Evolutionary conservation across 352 stramenopile species (phyloP).

Genomic region (Phytopythium litorale): DNA sequence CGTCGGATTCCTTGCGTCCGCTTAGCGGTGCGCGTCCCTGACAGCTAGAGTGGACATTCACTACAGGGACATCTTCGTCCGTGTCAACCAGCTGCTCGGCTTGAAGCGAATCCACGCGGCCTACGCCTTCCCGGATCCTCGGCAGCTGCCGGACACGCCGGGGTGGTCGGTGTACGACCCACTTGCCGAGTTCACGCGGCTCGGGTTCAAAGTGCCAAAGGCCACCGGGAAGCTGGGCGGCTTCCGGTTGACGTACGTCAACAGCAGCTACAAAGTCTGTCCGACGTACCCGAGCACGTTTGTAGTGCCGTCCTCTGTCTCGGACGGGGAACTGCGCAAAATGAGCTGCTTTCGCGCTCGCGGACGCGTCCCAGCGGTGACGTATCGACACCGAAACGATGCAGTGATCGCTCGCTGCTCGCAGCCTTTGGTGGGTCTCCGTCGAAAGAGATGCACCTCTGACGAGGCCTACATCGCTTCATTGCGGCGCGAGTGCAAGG

Average conservation of each 20-base stretch:
- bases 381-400: slow-evolving; percentile 89
- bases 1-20: neutral
- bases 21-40: neutral
- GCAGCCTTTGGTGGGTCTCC: slow-evolving; percentile 94
- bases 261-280: slow-evolving; percentile 78
- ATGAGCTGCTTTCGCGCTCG: slow-evolving; percentile 91
- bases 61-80: slow-evolving; percentile 55
- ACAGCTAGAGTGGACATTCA: neutral
- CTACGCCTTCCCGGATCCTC: slow-evolving; percentile 36
- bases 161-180: slow-evolving; percentile 61
- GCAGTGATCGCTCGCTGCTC: slow-evolving; percentile 91
- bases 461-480: slow-evolving; percentile 87
- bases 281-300: slow-evolving; percentile 82
- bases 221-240: slow-evolving; percentile 30
- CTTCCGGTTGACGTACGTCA: slow-evolving; percentile 64
- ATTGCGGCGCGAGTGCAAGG: slow-evolving; percentile 49
- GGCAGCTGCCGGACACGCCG: slow-evolving; percentile 31
- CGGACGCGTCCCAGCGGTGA: slow-evolving; percentile 90
- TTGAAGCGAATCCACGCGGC: slow-evolving; percentile 47
- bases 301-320: slow-evolving; percentile 88
- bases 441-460: slow-evolving; percentile 86
- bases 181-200: slow-evolving; percentile 50
- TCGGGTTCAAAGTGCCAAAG: slow-evolving; percentile 51
- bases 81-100: slow-evolving; percentile 56
- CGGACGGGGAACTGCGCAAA: slow-evolving; percentile 88